Evolutionary conservation across 768 basidiomycete genomes (phyloP), one percentile per base, ranked within the genome.

Genomic region (Rhizopogon salebrosus): DNA sequence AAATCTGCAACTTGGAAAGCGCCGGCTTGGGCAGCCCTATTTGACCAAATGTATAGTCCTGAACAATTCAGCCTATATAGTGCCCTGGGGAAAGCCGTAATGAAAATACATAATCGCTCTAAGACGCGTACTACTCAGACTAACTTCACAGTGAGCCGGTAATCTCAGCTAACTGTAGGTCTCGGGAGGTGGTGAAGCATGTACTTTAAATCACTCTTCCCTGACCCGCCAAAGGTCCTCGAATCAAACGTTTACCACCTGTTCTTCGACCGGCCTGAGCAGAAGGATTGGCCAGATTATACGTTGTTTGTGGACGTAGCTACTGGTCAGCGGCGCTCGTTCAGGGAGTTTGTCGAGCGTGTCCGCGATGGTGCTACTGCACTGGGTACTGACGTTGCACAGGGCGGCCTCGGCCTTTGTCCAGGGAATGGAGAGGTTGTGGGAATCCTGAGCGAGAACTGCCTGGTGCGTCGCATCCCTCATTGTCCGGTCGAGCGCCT

Each of bases 361-460:
- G 71, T 84, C 0, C 64, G 69, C 24, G 69, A 77, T 37, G 74
- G 76, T 22, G 75, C 79, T 3, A 82, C 82, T 0, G 82, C 76
- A 1, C 67, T 85, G 2, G 78, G 70, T 3, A 64, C 71, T 22
- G 70, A 77, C 4, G 56, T 64, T 4, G 56, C 67, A 1, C 62
- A 75, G n/a, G 82, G 82, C 2, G 82, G 84, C 0, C 68, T 84
- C 6, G 82, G 76, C 0, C 56, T 86, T 10, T 56, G 63, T 14
- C 66, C 63, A 1, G 72, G 72, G 37, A 67, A 73, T 18, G 73
- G 73, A 1, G 80, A 83, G 48, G 77, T 84, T 22, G 71, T 88
- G 20, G 85, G 83, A 2, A 78, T 87, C 23, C 73, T 85, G 62
- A 79, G 81, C 62, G 73, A 80, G 37, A 88, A 87, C 59, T 83